Evolutionary conservation across 768 basidiomycete species (phyloP), one percentile per base, ranked within the genome.

Genomic region (Leccinum incarnatum): DNA sequence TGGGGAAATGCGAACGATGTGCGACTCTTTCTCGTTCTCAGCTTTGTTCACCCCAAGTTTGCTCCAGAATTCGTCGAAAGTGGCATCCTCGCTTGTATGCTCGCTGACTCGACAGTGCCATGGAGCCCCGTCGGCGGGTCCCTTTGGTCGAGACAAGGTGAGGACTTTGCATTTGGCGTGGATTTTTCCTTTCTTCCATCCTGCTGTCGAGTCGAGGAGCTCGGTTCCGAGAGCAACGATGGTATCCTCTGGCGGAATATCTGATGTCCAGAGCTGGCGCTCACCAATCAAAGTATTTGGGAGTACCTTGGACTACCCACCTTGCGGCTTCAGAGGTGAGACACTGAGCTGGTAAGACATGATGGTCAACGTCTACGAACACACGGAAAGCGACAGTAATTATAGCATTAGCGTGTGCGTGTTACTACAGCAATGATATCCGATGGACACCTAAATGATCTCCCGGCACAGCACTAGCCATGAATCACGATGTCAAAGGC

Each of bases 41-140:
- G 86, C 81, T 67, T 91, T 90, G 73, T 89, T 78, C 55, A 73
- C 73, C 0, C 85, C 87, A 14, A 91, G 71, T 64, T 83, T 86
- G 40, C 76, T 77, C 90, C 90, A 91, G 64, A 91, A 75, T 63
- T 84, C 81, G 62, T 89, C 86, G 69, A 92, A 91, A 1, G 85
- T 84, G 9, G 80, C 84, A 55, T 91, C 87, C n/a, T 83, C 76
- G 5, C 78, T 67, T 12, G 79, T 69, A 71, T 92, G 90, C 65
- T 82, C 80, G 66, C 88, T 89, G 58, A 84, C 69, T 23, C 89
- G 81, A 68, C 81, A 82, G 65, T 88, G 80, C 89, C 89, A 92
- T 3, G 79, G 71, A 36, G 86, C 83, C 25, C 78, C 82, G 59
- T 87, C 86, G 6, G 70, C 78, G 12, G 79, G 71, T 3, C 74